Base-by-base conservation (phyloP, 768 basidiomycete genomes). In the Boletus reticulatus region DNA sequence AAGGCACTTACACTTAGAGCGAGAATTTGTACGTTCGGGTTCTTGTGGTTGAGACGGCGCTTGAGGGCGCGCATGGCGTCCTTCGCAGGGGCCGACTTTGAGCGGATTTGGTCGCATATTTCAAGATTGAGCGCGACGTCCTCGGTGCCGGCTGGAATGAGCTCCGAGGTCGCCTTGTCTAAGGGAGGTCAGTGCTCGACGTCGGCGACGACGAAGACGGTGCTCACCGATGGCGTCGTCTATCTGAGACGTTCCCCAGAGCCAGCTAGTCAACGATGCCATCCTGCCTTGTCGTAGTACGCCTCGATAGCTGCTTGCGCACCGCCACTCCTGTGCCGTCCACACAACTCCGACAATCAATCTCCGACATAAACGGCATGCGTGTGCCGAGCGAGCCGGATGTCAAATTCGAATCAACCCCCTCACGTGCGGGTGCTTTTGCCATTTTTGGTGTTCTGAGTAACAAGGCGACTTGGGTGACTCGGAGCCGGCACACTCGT, bases 101-200 rank as follows among this genome's bases (percentile, higher is more conserved):
- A 92, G 51, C 94, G 85, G 69, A 99, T 94, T 73, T 95, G 89
- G 74, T 99, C 97, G 61, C 93, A 94, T 78, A 98, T 92, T 70
- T 98, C 94, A 56, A 99, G 89, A 65, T 89, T 89, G 60, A 94
- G 79, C 10, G 94, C 92, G 38, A 98, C 94, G 72, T 98, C 93
- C 69, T 95, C 92, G 50, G 84, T 76, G 27, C 89, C 89, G 45
- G 84, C 80, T 38, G 94, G 92, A 50, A 93, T 74, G 24, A 93
- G 78, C 71, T 94, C 92, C 4, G 93, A 94, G 16, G 94, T 97
- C n/a, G 92, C 91, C 75, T 91, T 94, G 78, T 94, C 94, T 96
- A 73, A 4, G 32, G 13, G 9, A 34, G 17, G 56, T 43, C 89
- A 71, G 52, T 24, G 50, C 57, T 22, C 61, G 46, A 48, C 45